Conservation (phyloP, 768 basidiomycete genomes). For the Tricholoma bakamatsutake region DNA sequence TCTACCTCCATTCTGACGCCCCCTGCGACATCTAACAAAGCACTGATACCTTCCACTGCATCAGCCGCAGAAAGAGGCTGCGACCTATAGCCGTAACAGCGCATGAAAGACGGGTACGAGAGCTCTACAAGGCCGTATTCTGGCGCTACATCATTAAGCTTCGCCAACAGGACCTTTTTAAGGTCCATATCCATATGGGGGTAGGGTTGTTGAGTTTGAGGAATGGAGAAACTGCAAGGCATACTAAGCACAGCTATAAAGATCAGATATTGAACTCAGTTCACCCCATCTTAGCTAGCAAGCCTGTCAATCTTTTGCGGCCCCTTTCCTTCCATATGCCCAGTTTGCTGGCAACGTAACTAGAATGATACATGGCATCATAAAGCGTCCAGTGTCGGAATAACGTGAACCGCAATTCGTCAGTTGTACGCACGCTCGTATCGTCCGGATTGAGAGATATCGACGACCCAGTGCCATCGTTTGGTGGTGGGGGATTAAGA, state of each 20-base stretch:
- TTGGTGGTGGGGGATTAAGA: slow-evolving; percentile 61
- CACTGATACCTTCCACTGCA: slow-evolving; percentile 83
- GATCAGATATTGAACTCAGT: slow-evolving; percentile 15
- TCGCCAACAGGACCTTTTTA: slow-evolving; percentile 71
- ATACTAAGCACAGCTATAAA: not conserved
- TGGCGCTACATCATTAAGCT: slow-evolving; percentile 85
- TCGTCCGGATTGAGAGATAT: slow-evolving; percentile 77
- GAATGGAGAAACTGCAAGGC: slow-evolving; percentile 76
- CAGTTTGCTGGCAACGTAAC: slow-evolving; percentile 90
- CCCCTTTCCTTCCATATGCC: slow-evolving; percentile 97
- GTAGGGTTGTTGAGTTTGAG: slow-evolving; percentile 91
- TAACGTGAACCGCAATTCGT: slow-evolving; percentile 91
- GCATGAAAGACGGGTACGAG: slow-evolving; percentile 88
- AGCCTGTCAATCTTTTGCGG: slow-evolving; percentile 78
- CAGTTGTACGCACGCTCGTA: slow-evolving; percentile 69
- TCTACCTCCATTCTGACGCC: slow-evolving; percentile 91
- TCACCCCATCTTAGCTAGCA: slow-evolving; percentile 98
- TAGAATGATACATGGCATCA: slow-evolving; percentile 97
- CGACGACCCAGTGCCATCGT: slow-evolving; percentile 25
- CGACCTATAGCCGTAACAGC: slow-evolving; percentile 85
- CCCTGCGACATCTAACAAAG: slow-evolving; percentile 85
- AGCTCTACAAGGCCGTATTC: slow-evolving; percentile 94
- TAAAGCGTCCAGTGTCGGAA: slow-evolving; percentile 98
- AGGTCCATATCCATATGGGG: slow-evolving; percentile 96
- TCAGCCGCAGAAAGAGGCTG: slow-evolving; percentile 90